Evolutionary conservation across 1,284 basidiomycete genomes (phyloP).

Genomic region (Mycosarcoma mackinlayi): DNA sequence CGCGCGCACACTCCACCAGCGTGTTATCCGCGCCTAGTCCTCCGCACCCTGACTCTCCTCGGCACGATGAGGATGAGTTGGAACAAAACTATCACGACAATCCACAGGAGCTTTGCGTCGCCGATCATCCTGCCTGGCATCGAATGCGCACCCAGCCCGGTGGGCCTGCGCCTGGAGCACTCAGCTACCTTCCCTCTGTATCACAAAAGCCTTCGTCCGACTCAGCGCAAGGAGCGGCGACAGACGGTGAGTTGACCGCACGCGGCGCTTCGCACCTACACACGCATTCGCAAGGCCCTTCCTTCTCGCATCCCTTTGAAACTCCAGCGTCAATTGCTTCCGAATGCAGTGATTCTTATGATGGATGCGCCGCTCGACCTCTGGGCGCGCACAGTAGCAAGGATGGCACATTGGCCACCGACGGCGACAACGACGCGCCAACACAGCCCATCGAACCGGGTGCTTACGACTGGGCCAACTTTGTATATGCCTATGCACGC

Average conservation of each 20-base stretch:
- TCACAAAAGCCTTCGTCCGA: constrained; percentile 4
- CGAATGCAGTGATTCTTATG: too few species aligned
- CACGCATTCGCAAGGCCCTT: neutral
- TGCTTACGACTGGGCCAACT: constrained; percentile 64
- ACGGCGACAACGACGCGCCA: neutral
- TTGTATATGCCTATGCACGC: constrained; percentile 60
- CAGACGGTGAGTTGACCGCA: too few species aligned
- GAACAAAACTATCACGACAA: constrained; percentile 32
- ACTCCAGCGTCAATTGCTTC: neutral
- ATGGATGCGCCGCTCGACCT: neutral
- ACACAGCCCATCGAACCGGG: constrained; percentile 32
- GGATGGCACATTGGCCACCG: neutral
- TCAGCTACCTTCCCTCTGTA: constrained; percentile 42
- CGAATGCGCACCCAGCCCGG: constrained; percentile 24
- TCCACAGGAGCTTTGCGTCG: constrained; percentile 30
- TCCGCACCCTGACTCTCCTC: neutral
- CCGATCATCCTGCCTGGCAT: constrained; percentile 45
- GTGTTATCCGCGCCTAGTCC: constrained; percentile 8
- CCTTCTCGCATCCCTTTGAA: constrained; percentile 25
- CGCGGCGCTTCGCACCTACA: neutral
- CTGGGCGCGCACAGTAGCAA: neutral
- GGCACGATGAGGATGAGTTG: constrained; percentile 6
- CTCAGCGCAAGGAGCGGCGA: neutral
- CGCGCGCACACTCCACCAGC: neutral
- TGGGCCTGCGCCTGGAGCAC: constrained; percentile 30